A percentile compares a stretch with the other conserved stretches of the same genome.
Evolutionary conservation across 1,284 basidiomycete species (phyloP).

Genomic region (Papiliotrema nemorosa): DNA sequence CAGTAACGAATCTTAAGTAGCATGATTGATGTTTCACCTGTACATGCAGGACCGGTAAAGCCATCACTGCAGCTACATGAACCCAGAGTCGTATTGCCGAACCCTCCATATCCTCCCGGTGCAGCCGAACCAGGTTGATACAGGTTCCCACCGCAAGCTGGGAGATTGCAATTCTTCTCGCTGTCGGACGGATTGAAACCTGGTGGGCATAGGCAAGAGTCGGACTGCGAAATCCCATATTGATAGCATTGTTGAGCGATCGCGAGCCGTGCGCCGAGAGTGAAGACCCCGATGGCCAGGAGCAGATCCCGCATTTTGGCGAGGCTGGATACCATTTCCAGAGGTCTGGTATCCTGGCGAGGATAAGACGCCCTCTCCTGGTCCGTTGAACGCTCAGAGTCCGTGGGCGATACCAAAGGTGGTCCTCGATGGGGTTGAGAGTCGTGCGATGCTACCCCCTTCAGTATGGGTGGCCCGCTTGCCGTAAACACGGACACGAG

Average conservation of each 20-base stretch:
- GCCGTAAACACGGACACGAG: too few relatives aligned
- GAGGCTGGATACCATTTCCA: too few relatives aligned
- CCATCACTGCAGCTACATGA: conserved; percentile 58
- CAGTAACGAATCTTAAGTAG: not conserved
- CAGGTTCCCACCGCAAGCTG: conserved; percentile 72
- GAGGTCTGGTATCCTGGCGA: too few relatives aligned
- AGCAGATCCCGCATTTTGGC: not conserved
- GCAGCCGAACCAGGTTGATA: conserved; percentile 52
- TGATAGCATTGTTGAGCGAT: conserved; percentile 59
- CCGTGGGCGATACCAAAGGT: too few relatives aligned
- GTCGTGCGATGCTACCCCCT: too few relatives aligned
- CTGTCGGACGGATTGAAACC: conserved; percentile 50
- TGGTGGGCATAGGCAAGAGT: conserved; percentile 66
- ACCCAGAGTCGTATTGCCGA: conserved; percentile 61
- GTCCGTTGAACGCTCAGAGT: too few relatives aligned
- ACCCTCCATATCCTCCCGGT: conserved; percentile 51
- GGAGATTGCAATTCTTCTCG: conserved; percentile 33
- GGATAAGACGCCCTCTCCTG: too few relatives aligned
- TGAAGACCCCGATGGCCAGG: not conserved
- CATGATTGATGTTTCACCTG: conserved; percentile 47
- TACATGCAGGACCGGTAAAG: conserved; percentile 74
- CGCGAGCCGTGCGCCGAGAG: not conserved
- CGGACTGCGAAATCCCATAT: conserved; percentile 59
- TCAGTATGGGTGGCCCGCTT: too few relatives aligned
- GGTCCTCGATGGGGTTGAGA: too few relatives aligned